Conservation (phyloP, 768 basidiomycete species). For the Hypholoma sublateritium region DNA sequence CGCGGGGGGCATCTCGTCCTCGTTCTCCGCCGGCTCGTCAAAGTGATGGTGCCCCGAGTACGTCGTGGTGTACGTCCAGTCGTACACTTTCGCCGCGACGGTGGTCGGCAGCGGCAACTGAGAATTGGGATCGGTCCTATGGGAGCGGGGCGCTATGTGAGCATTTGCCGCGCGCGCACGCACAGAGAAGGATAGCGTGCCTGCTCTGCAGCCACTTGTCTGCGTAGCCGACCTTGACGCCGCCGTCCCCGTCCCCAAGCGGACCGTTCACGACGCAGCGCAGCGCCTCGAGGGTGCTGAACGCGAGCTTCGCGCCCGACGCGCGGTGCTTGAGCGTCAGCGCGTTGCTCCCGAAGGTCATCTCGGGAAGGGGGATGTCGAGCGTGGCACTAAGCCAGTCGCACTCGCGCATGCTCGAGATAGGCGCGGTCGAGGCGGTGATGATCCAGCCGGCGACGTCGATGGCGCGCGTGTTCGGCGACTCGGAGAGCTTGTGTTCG, state of each 20-base stretch:
- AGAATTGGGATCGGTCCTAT: constrained; percentile 68
- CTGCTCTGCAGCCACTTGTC: constrained; percentile 92
- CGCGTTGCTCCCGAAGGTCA: constrained; percentile 90
- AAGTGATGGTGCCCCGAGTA: constrained; percentile 63
- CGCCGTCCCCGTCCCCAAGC: constrained; percentile 79
- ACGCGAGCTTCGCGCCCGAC: constrained; percentile 63
- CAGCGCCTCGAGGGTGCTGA: constrained; percentile 70
- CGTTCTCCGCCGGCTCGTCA: constrained; percentile 11
- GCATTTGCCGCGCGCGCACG: constrained; percentile 2
- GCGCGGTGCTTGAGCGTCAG: constrained; percentile 66
- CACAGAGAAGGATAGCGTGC: constrained; percentile 39
- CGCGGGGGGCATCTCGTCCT: constrained; percentile 9
- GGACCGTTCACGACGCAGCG: constrained; percentile 72
- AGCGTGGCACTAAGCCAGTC: constrained; percentile 65
- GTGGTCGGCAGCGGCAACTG: constrained; percentile 67
- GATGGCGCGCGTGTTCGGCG: constrained; percentile 68
- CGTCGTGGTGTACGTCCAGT: constrained; percentile 97
- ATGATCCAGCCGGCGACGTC: constrained; percentile 68
- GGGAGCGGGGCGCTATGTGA: constrained; percentile 16
- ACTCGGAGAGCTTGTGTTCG: constrained; percentile 64
- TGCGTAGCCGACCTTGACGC: constrained; percentile 92
- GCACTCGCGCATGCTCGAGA: constrained; percentile 75
- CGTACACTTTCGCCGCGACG: constrained; percentile 81
- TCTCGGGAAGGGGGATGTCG: constrained; percentile 88
- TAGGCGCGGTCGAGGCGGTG: constrained; percentile 70